phyloP scores from a whole-genome alignment of 2,329 filamentous ascomycete species.

The Penicillium sumatraense region DNA sequence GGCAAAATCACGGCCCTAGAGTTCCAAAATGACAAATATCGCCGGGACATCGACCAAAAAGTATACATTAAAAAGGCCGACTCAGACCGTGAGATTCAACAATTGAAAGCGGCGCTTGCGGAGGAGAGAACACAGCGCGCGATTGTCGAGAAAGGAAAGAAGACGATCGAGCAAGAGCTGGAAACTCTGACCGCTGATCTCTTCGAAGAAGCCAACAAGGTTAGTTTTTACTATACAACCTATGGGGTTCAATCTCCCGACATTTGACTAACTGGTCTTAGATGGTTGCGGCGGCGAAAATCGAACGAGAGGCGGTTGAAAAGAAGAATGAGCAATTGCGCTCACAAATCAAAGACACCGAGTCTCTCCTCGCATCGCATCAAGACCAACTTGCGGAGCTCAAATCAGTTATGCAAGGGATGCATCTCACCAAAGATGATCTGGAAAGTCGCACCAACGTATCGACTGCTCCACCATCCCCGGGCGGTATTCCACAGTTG shows the following conservation, averaged over 20 bases:
- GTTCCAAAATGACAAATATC: constrained; percentile 68
- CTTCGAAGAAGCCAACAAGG: constrained; percentile 97
- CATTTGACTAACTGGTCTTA: constrained; percentile 35
- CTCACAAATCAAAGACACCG: constrained; percentile 83
- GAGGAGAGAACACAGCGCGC: constrained; percentile 70
- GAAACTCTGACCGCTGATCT: constrained; percentile 87
- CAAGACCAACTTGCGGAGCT: constrained; percentile 92
- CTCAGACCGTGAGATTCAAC: constrained; percentile 72
- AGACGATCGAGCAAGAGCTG: constrained; percentile 87
- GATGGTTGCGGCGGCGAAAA: constrained; percentile 92
- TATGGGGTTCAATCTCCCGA: constrained; percentile 3
- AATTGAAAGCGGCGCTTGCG: constrained; percentile 61
- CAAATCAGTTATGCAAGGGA: constrained; percentile 88
- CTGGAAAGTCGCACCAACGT: constrained; percentile 68
- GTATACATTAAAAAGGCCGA: constrained; percentile 75
- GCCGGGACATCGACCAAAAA: constrained; percentile 71
- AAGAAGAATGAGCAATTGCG: constrained; percentile 87
- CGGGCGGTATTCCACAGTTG: constrained; percentile 64
- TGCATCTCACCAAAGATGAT: constrained; percentile 74
- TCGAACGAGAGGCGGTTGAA: constrained; percentile 78
- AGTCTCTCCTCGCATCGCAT: constrained; percentile 82
- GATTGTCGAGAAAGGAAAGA: constrained; percentile 77
- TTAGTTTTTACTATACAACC: constrained; percentile 36
- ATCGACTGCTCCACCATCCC: constrained; percentile 77
- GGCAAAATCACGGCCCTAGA: constrained; percentile 73